Base-by-base conservation (phyloP, 2,329 filamentous ascomycete species). In the Verticillium tricorpus region DNA sequence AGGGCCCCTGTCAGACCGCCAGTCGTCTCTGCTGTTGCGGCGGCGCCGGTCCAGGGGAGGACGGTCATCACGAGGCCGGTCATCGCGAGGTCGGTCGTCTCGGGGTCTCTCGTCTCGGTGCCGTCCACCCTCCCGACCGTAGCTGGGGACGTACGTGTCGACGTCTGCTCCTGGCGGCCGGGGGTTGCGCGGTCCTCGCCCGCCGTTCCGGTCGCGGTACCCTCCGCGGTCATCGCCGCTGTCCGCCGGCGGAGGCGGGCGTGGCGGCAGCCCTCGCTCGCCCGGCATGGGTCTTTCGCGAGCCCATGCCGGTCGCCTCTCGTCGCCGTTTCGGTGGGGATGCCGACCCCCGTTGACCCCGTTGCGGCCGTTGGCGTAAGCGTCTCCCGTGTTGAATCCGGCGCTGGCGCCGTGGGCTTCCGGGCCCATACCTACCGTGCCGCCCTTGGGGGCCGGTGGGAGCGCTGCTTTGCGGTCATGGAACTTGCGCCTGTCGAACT, bases 401-500 rank as follows among this genome's bases (percentile, higher is more conserved):
- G 74, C 73, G 64, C 83, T 81, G 11, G 82, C 80, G 9, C 81
- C 79, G 60, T 69, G 68, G 5, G 67, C 70, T 32, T 82, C 80
- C 1, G 81, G 80, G n/a, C 86, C 87, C 69, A 92, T 87, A 15
- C 94, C 94, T 3, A 97, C 93, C 1, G 92, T 93, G 4, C 92
- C 94, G 14, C 93, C 94, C 68, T 94, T 93, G 0, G 95, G 95
- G 0, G 94, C 95, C 14, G 95, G 94, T 4, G 94, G 94, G 12
- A 94, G 83, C 25, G 89, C 90, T 25, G 90, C 90, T 71, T 92
- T 92, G 70, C 95, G 89, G 62, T 93, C 90, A 67, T 96, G 89
- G 68, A 93, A 94, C 76, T 94, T 96, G 73, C 93, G 87, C 58
- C 94, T 86, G 73, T 99, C 95, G n/a, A 98, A 81, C 75, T 99